Percentiles rank a stretch among this genome's conserved stretches.
Conservation (phyloP, 805 yeast species). For the Hanseniaspora osmophila region DNA sequence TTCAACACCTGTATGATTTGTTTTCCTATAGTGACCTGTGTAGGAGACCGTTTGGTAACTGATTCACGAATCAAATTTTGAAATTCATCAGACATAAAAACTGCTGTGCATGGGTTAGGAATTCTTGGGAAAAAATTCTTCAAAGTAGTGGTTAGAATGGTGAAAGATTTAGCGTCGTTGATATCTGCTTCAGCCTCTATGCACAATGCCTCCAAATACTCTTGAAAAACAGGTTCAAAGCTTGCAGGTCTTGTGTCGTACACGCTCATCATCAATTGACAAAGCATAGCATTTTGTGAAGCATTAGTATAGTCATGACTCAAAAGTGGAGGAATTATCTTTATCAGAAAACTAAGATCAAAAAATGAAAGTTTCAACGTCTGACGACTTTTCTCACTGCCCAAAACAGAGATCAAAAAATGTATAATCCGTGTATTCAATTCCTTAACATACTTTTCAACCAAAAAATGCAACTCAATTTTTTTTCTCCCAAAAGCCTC, state of each 20-base stretch:
- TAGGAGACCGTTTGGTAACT: neutral
- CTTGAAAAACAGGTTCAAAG: conserved; percentile 11
- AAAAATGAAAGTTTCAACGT: neutral
- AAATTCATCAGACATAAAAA: conserved; percentile 19
- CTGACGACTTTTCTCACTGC: neutral
- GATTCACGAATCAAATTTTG: conserved; percentile 14
- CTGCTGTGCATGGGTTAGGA: conserved; percentile 16
- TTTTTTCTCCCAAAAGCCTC: no score
- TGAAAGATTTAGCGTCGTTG: conserved; percentile 12
- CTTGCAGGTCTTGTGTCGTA: neutral
- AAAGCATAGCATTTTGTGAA: neutral
- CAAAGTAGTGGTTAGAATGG: conserved; percentile 11
- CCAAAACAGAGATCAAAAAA: no score
- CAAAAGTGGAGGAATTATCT: neutral
- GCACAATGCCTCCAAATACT: conserved; percentile 12
- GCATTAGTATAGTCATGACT: neutral
- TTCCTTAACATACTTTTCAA: no score
- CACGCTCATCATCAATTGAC: neutral
- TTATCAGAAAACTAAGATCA: neutral
- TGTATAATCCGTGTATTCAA: no score
- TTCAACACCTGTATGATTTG: conserved; percentile 26
- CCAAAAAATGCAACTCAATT: no score
- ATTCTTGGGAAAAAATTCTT: conserved; percentile 18
- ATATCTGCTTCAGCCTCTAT: conserved; percentile 16
- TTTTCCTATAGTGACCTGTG: conserved; percentile 8